These are phyloP conservation scores for Euphorbia peplus DNA, from an alignment of 345 rosid species.

Conservation along the genomic window DNA sequence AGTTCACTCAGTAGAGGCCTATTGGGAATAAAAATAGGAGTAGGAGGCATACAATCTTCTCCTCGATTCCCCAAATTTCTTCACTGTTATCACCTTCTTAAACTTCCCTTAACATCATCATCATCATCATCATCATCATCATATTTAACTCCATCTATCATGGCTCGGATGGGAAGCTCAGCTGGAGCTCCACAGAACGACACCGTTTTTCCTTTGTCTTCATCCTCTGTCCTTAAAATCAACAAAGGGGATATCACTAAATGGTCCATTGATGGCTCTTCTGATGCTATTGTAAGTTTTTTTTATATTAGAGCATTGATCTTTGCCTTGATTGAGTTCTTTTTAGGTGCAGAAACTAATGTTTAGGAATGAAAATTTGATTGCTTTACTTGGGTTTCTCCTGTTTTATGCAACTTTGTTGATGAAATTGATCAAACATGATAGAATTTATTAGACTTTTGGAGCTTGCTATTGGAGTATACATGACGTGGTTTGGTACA, in stretches of 20 bases:
- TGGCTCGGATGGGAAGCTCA: constrained; percentile 2
- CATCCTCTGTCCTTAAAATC: constrained; percentile 50
- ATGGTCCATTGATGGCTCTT: constrained; percentile 71
- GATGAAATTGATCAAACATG: no score
- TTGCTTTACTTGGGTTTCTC: not conserved
- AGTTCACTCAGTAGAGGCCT: not conserved
- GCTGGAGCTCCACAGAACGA: not conserved
- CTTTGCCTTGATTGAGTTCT: no score
- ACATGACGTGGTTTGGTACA: no score
- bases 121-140: not conserved
- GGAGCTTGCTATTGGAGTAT: no score
- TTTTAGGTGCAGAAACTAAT: no score
- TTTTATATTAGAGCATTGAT: not conserved
- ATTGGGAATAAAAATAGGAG: not conserved
- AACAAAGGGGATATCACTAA: constrained; percentile 75
- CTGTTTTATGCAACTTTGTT: no score
- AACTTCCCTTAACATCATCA: not conserved
- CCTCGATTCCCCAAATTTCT: not conserved
- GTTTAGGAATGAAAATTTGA: no score
- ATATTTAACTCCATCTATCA: not conserved
- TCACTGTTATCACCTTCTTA: not conserved
- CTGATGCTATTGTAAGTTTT: constrained; percentile 67
- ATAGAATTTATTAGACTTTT: no score
- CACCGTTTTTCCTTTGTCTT: constrained; percentile 11
- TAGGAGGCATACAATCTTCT: not conserved